Evolutionary conservation across 2,329 filamentous ascomycete genomes (phyloP).

Genomic region (Penicillium sp.): DNA sequence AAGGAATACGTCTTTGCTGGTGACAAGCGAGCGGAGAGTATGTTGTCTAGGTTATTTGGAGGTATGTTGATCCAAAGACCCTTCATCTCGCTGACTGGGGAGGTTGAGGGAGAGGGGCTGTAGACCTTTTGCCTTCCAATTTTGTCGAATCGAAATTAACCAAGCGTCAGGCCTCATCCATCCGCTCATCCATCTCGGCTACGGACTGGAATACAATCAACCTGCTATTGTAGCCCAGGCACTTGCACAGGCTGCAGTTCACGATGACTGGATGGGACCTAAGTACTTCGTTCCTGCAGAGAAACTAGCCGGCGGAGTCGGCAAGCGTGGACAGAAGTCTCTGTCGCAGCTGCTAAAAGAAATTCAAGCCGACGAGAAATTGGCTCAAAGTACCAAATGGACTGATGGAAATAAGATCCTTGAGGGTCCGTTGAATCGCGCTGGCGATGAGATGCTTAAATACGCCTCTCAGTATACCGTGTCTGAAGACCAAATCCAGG

Average conservation of each 20-base stretch:
- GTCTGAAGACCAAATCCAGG: slow-evolving; percentile 58
- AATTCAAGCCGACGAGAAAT: slow-evolving; percentile 59
- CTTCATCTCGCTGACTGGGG: too few species aligned
- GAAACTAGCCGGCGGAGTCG: slow-evolving; percentile 36
- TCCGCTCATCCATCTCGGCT: slow-evolving; percentile 83
- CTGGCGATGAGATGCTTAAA: slow-evolving; percentile 65
- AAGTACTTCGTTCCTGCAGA: slow-evolving; percentile 55
- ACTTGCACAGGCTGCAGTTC: slow-evolving; percentile 76
- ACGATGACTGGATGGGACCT: slow-evolving; percentile 59
- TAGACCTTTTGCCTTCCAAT: background rate
- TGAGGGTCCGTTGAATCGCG: slow-evolving; percentile 69
- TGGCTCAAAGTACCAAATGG: slow-evolving; percentile 59
- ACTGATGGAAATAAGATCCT: slow-evolving; percentile 66
- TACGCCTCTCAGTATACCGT: slow-evolving; percentile 65
- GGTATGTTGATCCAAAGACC: slow-evolving; percentile 48
- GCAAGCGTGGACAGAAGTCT: slow-evolving; percentile 35
- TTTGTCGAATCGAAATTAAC: background rate
- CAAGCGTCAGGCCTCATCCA: slow-evolving; percentile 66
- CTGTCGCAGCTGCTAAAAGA: slow-evolving; percentile 67
- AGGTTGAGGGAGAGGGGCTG: too few species aligned
- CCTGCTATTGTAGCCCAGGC: slow-evolving; percentile 80
- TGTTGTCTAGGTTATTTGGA: slow-evolving; percentile 70
- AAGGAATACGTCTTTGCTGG: slow-evolving; percentile 71
- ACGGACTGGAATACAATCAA: slow-evolving; percentile 80
- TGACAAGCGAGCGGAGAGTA: slow-evolving; percentile 66